Evolutionary conservation across 495 filamentous ascomycete species (phyloP).

Genomic region (Trichoderma gamsii): DNA sequence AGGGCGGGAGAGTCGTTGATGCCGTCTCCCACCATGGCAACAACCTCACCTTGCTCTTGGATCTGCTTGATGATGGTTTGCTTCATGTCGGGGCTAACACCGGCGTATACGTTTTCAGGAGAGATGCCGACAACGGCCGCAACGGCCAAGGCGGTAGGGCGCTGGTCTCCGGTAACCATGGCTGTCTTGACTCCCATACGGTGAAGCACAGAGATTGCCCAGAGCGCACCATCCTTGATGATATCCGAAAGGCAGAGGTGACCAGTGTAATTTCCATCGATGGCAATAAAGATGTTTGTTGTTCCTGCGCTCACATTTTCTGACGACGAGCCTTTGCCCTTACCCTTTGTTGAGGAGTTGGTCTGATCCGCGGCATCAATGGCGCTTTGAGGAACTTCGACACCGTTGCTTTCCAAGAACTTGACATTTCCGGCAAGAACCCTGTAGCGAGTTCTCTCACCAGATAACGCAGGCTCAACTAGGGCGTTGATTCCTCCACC

Average conservation of each 20-base stretch:
- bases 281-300: constrained; percentile 86
- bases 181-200: constrained; percentile 78
- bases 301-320: constrained; percentile 51
- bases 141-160: constrained; percentile 71
- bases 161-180: constrained; percentile 91
- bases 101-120: constrained; percentile 65
- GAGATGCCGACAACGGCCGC: constrained; percentile 79
- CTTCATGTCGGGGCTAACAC: constrained; percentile 81
- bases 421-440: constrained; percentile 77
- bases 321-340: constrained; percentile 21
- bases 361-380: constrained; percentile 49
- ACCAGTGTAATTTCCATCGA: constrained; percentile 73
- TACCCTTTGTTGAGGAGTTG: constrained; percentile 35
- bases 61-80: constrained; percentile 73
- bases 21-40: constrained; percentile 97
- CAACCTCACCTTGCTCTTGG: constrained; percentile 62
- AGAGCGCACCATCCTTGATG: constrained; percentile 80
- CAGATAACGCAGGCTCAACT: constrained; percentile 67
- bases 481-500: constrained; percentile 79
- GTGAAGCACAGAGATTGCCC: constrained; percentile 74
- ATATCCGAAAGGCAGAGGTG: constrained; percentile 79
- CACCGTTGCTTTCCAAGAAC: constrained; percentile 63
- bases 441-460: constrained; percentile 61
- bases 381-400: constrained; percentile 59
- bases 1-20: constrained; percentile 98